These are phyloP conservation scores for Puccinia horiana DNA, from an alignment of 1,284 basidiomycete species.

Conservation along the genomic window DNA sequence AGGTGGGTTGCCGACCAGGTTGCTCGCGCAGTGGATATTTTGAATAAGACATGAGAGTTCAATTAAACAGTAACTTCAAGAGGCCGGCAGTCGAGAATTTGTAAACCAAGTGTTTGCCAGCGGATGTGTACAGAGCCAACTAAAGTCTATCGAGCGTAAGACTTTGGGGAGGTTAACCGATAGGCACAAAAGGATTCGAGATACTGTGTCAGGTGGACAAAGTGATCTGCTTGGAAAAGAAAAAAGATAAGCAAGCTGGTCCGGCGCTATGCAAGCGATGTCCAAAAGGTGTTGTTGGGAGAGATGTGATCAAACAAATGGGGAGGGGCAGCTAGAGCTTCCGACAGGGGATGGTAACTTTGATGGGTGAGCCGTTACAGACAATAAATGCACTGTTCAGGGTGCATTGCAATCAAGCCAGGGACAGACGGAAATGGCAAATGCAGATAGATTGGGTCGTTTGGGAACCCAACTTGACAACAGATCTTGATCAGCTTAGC, in stretches of 20 bases:
- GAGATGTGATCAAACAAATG: slow-evolving; percentile 27
- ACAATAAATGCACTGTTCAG: neutral
- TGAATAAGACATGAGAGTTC: neutral
- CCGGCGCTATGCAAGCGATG: neutral
- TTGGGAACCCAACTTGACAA: slow-evolving; percentile 13
- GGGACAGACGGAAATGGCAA: slow-evolving; percentile 9
- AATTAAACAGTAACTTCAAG: neutral
- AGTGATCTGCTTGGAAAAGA: slow-evolving; percentile 2
- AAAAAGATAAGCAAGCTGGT: slow-evolving; percentile 13
- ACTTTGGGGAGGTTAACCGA: neutral
- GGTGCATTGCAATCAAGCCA: neutral
- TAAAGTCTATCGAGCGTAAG: neutral
- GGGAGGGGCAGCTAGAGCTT: neutral
- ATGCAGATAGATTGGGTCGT: slow-evolving; percentile 6
- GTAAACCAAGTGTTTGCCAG: neutral
- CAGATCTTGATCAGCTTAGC: slow-evolving; percentile 3
- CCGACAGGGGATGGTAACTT: neutral
- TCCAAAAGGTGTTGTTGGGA: neutral
- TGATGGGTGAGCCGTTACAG: neutral
- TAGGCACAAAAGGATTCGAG: slow-evolving; percentile 23
- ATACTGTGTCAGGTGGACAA: neutral
- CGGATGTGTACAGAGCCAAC: neutral
- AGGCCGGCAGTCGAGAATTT: slow-evolving; percentile 1
- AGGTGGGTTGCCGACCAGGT: slow-evolving; percentile 9
- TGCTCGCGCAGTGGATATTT: slow-evolving; percentile 1